Evolutionary conservation across 169 alveolate species (phyloP), one percentile per base, ranked within the genome.

Genomic region (Eimeria necatrix): DNA sequence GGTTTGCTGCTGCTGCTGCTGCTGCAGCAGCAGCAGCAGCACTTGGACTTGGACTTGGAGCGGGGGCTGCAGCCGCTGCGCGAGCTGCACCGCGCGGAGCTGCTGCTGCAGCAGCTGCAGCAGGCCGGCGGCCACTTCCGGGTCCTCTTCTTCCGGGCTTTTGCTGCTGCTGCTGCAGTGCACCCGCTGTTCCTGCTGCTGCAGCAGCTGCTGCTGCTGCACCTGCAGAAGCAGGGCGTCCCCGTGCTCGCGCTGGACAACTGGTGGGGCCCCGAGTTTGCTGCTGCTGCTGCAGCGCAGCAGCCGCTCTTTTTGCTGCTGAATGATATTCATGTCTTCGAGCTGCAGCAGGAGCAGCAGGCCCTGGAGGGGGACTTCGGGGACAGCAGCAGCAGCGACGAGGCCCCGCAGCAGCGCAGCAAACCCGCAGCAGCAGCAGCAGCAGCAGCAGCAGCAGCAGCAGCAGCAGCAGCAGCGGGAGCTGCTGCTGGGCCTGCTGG

Each of bases 61-160:
- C 41, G 22, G 32, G 93, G 93, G 24, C 10, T 86, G 7, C 93
- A 86, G 68, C 93, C 93, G n/a, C 84, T 86, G 93, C 60, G 70
- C 16, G 14, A 22, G 48, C 48, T 86, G 14, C 53, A 86, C 68
- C 84, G 22, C 71, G 64, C 70, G 56, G 93, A 86, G 83, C 22
- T 12, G 70, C 93, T 56, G 83, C 83, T 86, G 24, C 80, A 24
- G 46, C 51, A 52, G 64, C 59, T 86, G 26, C 26, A 20, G 24
- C 32, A 81, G 51, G 93, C 93, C 3, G 93, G 93, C 7, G 93
- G 81, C 48, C 18, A 26, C 61, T 61, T 86, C 83, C 49, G 61
- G 46, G 41, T 86, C 68, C 84, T 86, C 14, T 86, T 86, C 93
- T 86, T 86, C 83, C 59, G 68, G 49, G 71, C 70, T n/a, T 86